Conservation (phyloP, 164 flowering plant genomes). For the Paratinospora sagittata region DNA sequence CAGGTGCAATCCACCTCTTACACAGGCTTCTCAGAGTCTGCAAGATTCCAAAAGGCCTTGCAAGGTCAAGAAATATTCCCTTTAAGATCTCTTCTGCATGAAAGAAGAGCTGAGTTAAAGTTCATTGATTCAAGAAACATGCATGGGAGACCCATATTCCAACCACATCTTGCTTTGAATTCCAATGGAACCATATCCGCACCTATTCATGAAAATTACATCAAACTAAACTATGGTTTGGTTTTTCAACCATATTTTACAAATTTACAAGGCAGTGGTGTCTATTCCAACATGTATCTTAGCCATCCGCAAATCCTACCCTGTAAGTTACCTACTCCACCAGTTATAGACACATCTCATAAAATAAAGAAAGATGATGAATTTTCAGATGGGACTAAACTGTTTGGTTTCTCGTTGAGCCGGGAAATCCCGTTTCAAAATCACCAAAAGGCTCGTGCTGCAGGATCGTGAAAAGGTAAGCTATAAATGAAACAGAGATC, state of each 20-base stretch:
- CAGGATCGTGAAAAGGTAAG: conserved; percentile 77
- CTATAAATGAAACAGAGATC: background rate
- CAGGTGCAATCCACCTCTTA: conserved; percentile 34
- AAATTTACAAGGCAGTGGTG: conserved; percentile 28
- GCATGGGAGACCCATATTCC: conserved; percentile 40
- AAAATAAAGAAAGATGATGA: conserved; percentile 25
- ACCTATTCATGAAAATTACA: conserved; percentile 33
- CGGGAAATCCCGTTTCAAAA: conserved; percentile 35
- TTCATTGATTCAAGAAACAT: conserved; percentile 35
- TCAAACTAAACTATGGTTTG: conserved; percentile 27
- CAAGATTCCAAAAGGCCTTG: conserved; percentile 82
- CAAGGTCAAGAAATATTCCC: conserved; percentile 98
- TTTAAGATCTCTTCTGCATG: conserved; percentile 35
- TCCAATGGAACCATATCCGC: conserved; percentile 30
- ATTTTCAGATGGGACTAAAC: conserved; percentile 25
- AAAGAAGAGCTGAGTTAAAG: conserved; percentile 31
- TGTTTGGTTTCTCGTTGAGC: conserved; percentile 71
- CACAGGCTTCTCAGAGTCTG: conserved; percentile 60
- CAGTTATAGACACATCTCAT: conserved; percentile 14
- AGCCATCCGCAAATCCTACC: conserved; percentile 20
- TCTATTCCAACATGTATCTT: conserved; percentile 21
- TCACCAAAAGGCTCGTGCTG: conserved; percentile 47
- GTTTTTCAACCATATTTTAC: conserved; percentile 21
- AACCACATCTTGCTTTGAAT: conserved; percentile 47
- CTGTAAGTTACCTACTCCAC: conserved; percentile 22